phyloP scores from a whole-genome alignment of 1,139 yeast species.

The Suhomyces choctaworum region DNA sequence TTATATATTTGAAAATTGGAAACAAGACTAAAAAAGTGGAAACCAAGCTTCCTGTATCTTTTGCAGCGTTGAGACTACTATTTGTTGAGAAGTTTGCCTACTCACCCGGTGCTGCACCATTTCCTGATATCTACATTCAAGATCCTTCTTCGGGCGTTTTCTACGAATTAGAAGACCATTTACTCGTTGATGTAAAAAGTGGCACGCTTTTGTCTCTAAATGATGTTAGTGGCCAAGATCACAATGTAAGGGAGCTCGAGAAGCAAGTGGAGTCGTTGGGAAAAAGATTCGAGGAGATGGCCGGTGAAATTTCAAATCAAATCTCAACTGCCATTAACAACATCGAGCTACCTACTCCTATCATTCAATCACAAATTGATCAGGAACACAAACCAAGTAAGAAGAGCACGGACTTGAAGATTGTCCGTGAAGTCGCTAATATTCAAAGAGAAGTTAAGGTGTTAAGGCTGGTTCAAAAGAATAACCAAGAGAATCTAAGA shows the following conservation, averaged over 20 bases:
- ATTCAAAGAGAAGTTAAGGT: constrained; percentile 61
- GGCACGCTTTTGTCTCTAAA: constrained; percentile 64
- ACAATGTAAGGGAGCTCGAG: constrained; percentile 24
- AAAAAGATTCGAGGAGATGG: constrained; percentile 29
- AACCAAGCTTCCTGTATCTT: constrained; percentile 52
- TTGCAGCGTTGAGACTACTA: constrained; percentile 66
- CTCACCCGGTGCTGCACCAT: constrained; percentile 66
- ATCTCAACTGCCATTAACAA: constrained; percentile 26
- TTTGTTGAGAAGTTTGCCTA: constrained; percentile 89
- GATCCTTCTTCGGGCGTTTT: constrained; percentile 61
- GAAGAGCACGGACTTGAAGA: neutral
- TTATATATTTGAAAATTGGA: constrained; percentile 56
- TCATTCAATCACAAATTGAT: constrained; percentile 4
- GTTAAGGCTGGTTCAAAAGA: constrained; percentile 58
- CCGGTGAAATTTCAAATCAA: constrained; percentile 24
- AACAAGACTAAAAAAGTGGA: constrained; percentile 62
- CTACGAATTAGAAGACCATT: constrained; percentile 78
- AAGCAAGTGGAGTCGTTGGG: constrained; percentile 32
- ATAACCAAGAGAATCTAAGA: constrained; percentile 46
- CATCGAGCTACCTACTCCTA: constrained; percentile 23
- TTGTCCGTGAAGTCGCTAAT: constrained; percentile 27
- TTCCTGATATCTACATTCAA: constrained; percentile 80
- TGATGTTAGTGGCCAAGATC: constrained; percentile 30
- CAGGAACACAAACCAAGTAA: constrained; percentile 3
- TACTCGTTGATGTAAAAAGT: constrained; percentile 55